These are phyloP conservation scores for Cladophialophora immunda DNA, from an alignment of 2,329 filamentous ascomycete species.

Conservation along the genomic window DNA sequence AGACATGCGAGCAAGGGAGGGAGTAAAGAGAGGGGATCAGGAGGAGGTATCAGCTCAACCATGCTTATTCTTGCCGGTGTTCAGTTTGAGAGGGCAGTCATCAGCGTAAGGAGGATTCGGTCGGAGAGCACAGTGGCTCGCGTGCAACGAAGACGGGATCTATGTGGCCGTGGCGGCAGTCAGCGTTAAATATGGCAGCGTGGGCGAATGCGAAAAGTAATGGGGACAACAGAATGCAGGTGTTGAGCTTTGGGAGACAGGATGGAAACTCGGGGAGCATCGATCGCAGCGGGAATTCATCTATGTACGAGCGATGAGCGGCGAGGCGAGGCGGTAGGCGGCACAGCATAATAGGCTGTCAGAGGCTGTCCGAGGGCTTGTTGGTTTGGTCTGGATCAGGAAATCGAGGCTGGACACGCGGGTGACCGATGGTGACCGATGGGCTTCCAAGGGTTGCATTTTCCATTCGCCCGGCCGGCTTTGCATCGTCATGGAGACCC, in stretches of 20 bases:
- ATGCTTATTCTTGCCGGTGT: slow-evolving; percentile 44
- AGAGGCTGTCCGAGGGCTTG: too few relatives aligned
- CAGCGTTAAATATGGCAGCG: slow-evolving; percentile 5
- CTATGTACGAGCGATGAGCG: not conserved
- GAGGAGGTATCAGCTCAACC: slow-evolving; percentile 64
- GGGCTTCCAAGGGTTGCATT: slow-evolving; percentile 8
- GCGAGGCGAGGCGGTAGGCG: not conserved
- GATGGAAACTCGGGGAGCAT: slow-evolving; percentile 8
- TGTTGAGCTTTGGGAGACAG: not conserved
- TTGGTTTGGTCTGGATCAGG: slow-evolving; percentile 7
- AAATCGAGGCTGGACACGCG: slow-evolving; percentile 13
- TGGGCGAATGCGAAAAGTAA: slow-evolving; percentile 1
- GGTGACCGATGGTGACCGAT: too few relatives aligned
- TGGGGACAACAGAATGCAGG: not conserved
- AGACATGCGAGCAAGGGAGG: slow-evolving; percentile 71
- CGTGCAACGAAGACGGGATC: not conserved
- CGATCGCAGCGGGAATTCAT: not conserved
- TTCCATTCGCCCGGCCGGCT: slow-evolving; percentile 33
- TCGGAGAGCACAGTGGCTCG: not conserved
- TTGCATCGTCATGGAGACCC: not conserved
- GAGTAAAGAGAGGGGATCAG: slow-evolving; percentile 65
- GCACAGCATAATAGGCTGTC: not conserved
- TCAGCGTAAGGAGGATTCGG: not conserved
- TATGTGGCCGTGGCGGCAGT: slow-evolving; percentile 1
- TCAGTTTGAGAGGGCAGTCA: slow-evolving; percentile 7